A percentile compares a stretch with the other conserved stretches of the same genome.
phyloP scores from a whole-genome alignment of 306 rosid genomes.

The Mimosa pudica region DNA sequence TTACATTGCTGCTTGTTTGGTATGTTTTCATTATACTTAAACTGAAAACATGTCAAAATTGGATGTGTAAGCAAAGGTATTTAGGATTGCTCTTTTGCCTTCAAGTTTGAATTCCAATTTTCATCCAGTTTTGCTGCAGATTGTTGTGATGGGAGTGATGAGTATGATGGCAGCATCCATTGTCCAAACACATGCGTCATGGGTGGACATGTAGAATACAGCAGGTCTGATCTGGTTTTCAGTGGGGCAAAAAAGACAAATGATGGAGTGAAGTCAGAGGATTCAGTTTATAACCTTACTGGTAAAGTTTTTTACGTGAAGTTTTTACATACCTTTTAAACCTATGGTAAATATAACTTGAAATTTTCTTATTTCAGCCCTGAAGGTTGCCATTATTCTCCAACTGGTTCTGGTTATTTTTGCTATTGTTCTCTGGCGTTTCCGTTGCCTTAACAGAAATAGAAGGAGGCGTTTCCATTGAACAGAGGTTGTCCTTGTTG shows the following conservation, averaged over 20 bases:
- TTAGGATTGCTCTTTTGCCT: slow-evolving; percentile 16
- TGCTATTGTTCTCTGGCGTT: slow-evolving; percentile 35
- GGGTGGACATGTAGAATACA: slow-evolving; percentile 70
- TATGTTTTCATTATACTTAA: slow-evolving; percentile 9
- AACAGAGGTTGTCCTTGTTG: slow-evolving; percentile 42
- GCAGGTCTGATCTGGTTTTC: slow-evolving; percentile 34
- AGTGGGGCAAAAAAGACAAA: slow-evolving; percentile 37
- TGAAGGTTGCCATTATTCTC: slow-evolving; percentile 51
- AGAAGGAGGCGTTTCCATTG: slow-evolving; percentile 45
- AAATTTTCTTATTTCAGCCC: slow-evolving; percentile 47
- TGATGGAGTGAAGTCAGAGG: slow-evolving; percentile 53
- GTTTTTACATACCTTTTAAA: slow-evolving; percentile 6
- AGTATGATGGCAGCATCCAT: slow-evolving; percentile 59
- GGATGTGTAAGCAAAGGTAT: neutral
- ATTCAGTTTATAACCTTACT: slow-evolving; percentile 50
- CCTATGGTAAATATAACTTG: slow-evolving; percentile 21
- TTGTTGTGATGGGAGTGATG: slow-evolving; percentile 85
- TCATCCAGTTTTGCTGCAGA: slow-evolving; percentile 43
- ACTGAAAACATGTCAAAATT: neutral
- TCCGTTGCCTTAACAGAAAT: slow-evolving; percentile 36
- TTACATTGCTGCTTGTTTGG: neutral
- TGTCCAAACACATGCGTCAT: slow-evolving; percentile 82
- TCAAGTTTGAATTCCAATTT: slow-evolving; percentile 33
- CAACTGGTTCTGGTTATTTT: slow-evolving; percentile 44
- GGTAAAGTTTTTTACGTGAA: slow-evolving; percentile 48